Evolutionary conservation across 2,329 filamentous ascomycete species (phyloP).

Genomic region (Curvularia lunata): DNA sequence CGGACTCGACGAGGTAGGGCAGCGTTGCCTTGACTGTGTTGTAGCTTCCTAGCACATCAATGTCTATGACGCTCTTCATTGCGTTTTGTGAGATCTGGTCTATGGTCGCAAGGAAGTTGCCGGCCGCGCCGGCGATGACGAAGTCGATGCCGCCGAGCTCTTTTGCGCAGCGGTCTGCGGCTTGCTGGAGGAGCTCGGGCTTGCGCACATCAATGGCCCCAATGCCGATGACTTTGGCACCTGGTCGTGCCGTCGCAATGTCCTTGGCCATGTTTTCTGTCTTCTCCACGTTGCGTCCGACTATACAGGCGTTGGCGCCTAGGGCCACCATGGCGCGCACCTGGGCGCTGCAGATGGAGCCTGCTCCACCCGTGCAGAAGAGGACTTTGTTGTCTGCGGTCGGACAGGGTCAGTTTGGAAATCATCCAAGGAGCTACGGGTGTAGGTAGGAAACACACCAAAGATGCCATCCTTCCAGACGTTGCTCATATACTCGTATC

Average conservation of each 20-base stretch:
- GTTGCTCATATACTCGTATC: conserved; percentile 77
- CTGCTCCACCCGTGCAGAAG: conserved; percentile 94
- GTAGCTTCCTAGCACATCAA: conserved; percentile 91
- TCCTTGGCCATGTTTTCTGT: conserved; percentile 81
- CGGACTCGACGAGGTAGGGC: conserved; percentile 79
- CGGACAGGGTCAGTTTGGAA: conserved; percentile 3
- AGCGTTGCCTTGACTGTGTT: conserved; percentile 94
- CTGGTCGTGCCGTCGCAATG: conserved; percentile 77
- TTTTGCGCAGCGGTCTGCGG: conserved; percentile 78
- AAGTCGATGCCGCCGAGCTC: conserved; percentile 91
- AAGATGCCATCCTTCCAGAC: conserved; percentile 91
- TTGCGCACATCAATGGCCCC: conserved; percentile 74
- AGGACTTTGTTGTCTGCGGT: conserved; percentile 80
- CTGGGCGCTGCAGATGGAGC: conserved; percentile 92
- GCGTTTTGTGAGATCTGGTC: conserved; percentile 82
- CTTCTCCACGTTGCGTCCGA: conserved; percentile 88
- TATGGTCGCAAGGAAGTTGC: conserved; percentile 91
- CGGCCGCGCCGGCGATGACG: conserved; percentile 92
- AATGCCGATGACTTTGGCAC: conserved; percentile 85
- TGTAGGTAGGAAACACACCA: conserved; percentile 57
- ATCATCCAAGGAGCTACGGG: neutral
- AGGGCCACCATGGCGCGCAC: conserved; percentile 89
- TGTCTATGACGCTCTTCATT: conserved; percentile 95
- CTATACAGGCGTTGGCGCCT: conserved; percentile 91
- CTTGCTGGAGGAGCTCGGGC: conserved; percentile 70